A percentile compares a stretch with the other conserved stretches of the same genome.
phyloP scores from a whole-genome alignment of 768 basidiomycete genomes.

The Lanmaoa rubissima region DNA sequence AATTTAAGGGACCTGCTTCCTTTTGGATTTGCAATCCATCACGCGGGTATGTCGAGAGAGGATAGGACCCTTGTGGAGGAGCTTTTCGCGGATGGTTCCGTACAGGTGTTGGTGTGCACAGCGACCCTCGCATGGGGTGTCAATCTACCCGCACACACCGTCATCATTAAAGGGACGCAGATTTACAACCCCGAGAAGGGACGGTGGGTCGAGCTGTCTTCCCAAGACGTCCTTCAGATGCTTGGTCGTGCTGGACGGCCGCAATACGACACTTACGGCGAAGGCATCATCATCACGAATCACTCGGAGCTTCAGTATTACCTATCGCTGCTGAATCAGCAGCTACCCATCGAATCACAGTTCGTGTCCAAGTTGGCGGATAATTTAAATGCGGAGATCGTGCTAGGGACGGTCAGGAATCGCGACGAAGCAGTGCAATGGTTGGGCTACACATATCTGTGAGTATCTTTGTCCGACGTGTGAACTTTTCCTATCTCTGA shows the following conservation, averaged over 20 bases:
- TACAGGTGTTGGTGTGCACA: constrained; percentile 95
- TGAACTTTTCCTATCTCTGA: constrained; percentile 6
- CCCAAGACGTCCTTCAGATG: constrained; percentile 98
- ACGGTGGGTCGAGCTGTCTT: constrained; percentile 92
- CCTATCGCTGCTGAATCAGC: constrained; percentile 91
- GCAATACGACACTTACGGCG: constrained; percentile 95
- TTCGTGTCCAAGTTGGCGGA: constrained; percentile 91
- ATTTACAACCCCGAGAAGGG: constrained; percentile 99
- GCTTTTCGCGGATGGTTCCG: constrained; percentile 85
- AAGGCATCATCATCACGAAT: constrained; percentile 98
- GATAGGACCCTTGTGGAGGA: constrained; percentile 93
- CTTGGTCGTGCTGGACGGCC: constrained; percentile 96
- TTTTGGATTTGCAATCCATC: constrained; percentile 97
- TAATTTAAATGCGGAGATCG: constrained; percentile 96
- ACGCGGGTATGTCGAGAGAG: constrained; percentile 92
- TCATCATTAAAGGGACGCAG: constrained; percentile 99
- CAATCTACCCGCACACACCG: constrained; percentile 95
- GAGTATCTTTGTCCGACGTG: constrained; percentile 30
- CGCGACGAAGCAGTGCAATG: constrained; percentile 97
- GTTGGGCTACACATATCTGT: constrained; percentile 94
- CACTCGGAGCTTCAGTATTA: constrained; percentile 98
- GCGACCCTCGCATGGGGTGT: constrained; percentile 99
- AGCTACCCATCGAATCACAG: constrained; percentile 96
- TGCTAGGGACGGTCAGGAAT: constrained; percentile 91
- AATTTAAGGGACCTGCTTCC: constrained; percentile 88